Evolutionary conservation across 2,329 filamentous ascomycete species (phyloP).

Genomic region (Coniochaeta ligniaria): DNA sequence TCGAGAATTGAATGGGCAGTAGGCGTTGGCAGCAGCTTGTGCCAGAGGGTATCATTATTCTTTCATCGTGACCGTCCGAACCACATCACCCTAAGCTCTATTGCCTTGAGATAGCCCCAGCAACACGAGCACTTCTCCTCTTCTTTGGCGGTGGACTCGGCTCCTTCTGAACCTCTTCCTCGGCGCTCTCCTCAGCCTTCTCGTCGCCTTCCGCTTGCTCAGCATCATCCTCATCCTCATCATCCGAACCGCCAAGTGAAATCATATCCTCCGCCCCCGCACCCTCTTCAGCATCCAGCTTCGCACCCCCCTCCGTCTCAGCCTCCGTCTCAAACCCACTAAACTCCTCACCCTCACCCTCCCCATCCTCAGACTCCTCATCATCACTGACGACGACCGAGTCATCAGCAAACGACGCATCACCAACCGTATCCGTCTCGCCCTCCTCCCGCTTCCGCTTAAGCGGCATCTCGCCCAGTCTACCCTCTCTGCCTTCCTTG

Average conservation of each 20-base stretch:
- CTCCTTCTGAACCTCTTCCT: not conserved
- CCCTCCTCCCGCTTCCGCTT: slow-evolving; percentile 62
- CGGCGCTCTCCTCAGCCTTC: not conserved
- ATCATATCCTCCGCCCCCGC: not conserved
- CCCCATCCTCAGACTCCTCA: slow-evolving; percentile 23
- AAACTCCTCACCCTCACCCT: slow-evolving; percentile 26
- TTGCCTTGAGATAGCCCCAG: not conserved
- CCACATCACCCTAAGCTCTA: not conserved
- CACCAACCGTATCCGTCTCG: slow-evolving; percentile 35
- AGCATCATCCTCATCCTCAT: slow-evolving; percentile 26
- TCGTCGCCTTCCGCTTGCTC: slow-evolving; percentile 17
- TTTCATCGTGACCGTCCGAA: not conserved
- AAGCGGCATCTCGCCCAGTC: slow-evolving; percentile 78
- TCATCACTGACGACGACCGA: slow-evolving; percentile 17
- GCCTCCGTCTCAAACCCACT: slow-evolving; percentile 40
- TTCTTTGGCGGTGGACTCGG: not conserved
- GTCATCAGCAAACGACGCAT: slow-evolving; percentile 16
- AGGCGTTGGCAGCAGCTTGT: not conserved
- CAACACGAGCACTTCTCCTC: not conserved
- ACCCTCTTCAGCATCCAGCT: not conserved
- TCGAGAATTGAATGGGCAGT: not conserved
- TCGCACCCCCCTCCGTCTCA: slow-evolving; percentile 16
- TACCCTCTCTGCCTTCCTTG: slow-evolving; percentile 67
- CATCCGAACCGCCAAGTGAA: slow-evolving; percentile 6
- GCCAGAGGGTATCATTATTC: slow-evolving; percentile 1